Conservation (phyloP, 2,329 filamentous ascomycete species). For the Pseudocercospora vitis region DNA sequence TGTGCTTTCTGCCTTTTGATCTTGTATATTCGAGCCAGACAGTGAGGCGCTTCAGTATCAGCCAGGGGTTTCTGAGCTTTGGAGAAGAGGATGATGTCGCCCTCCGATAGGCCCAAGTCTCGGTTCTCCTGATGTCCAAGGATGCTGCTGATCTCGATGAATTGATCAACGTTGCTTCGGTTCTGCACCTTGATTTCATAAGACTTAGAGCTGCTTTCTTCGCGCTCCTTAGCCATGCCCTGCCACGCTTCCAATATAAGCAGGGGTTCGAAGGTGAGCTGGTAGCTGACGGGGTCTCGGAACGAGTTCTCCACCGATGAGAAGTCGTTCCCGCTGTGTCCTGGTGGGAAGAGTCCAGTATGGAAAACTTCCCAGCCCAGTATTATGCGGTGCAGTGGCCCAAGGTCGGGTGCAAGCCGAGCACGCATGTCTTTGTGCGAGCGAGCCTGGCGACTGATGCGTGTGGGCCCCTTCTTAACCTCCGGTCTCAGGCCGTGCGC, state of each 20-base stretch:
- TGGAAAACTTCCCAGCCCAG: slow-evolving; percentile 96
- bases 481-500: slow-evolving; percentile 40
- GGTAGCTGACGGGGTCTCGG: slow-evolving; percentile 73
- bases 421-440: slow-evolving; percentile 93
- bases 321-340: slow-evolving; percentile 67
- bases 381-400: slow-evolving; percentile 78
- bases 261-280: slow-evolving; percentile 84
- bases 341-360: slow-evolving; percentile 78
- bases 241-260: slow-evolving; percentile 94
- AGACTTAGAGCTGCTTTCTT: slow-evolving; percentile 75
- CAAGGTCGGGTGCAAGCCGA: slow-evolving; percentile 84
- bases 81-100: slow-evolving; percentile 86
- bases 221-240: slow-evolving; percentile 83
- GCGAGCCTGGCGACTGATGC: slow-evolving; percentile 76
- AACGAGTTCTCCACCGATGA: slow-evolving; percentile 77
- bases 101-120: slow-evolving; percentile 73
- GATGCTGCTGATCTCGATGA: slow-evolving; percentile 84
- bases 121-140: slow-evolving; percentile 70
- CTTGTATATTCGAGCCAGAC: slow-evolving; percentile 79
- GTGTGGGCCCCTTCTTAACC: slow-evolving; percentile 69
- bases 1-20: slow-evolving; percentile 77
- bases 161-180: slow-evolving; percentile 86
- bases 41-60: slow-evolving; percentile 68
- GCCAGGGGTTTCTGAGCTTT: slow-evolving; percentile 69
- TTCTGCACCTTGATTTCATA: slow-evolving; percentile 88